Evolutionary conservation across 208 protist species (phyloP).

Genomic region (Leishmania tropica): DNA sequence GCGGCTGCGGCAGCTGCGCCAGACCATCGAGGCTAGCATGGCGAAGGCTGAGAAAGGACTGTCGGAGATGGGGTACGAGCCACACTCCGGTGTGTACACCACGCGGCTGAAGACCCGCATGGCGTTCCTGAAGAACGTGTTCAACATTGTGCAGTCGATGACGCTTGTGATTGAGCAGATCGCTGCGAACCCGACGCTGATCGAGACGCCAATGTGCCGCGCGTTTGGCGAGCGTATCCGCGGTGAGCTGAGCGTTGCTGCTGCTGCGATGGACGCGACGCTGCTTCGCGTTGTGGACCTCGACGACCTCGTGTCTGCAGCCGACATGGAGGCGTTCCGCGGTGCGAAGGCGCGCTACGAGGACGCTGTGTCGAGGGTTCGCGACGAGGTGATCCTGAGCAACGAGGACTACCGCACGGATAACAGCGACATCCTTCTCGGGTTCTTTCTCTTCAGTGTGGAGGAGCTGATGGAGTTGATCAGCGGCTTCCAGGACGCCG

Average conservation of each 20-base stretch:
- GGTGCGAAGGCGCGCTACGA: conserved; percentile 57
- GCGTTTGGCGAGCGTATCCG: conserved; percentile 61
- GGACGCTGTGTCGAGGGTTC: conserved; percentile 68
- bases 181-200: conserved; percentile 48
- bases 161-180: conserved; percentile 80
- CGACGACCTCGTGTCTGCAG: conserved; percentile 46
- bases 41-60: conserved; percentile 44
- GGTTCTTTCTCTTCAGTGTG: conserved; percentile 85
- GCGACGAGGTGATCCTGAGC: conserved; percentile 80
- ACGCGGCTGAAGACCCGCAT: conserved; percentile 61
- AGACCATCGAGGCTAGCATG: conserved; percentile 56
- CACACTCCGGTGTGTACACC: conserved; percentile 70
- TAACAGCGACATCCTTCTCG: conserved; percentile 80
- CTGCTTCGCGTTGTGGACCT: conserved; percentile 77
- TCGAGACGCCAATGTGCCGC: conserved; percentile 76
- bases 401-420: conserved; percentile 83
- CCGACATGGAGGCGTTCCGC: conserved; percentile 64
- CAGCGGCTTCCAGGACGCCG: conserved; percentile 52
- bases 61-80: conserved; percentile 83
- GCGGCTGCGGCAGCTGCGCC: conserved; percentile 73
- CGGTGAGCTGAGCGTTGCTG: conserved; percentile 56
- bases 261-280: conserved; percentile 75
- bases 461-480: conserved; percentile 79
- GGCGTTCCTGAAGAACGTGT: conserved; percentile 58
- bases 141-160: conserved; percentile 71